Evolutionary conservation across 345 rosid genomes (phyloP).

Genomic region (Eucalyptus cloeziana): DNA sequence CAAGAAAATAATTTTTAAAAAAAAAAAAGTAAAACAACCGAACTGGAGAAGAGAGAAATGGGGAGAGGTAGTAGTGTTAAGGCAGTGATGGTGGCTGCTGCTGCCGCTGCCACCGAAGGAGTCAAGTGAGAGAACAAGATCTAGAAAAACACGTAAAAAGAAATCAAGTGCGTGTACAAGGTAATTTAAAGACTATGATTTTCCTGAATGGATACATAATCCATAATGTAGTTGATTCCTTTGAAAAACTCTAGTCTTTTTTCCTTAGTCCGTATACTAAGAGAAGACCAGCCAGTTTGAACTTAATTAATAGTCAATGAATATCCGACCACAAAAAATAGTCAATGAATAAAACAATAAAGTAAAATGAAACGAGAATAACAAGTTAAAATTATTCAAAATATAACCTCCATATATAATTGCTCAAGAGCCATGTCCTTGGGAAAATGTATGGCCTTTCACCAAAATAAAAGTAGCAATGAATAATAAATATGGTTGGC

Average conservation of each 20-base stretch:
- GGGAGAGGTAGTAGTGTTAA: neutral
- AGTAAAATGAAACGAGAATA: too few species aligned
- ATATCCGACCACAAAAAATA: neutral
- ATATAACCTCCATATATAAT: neutral
- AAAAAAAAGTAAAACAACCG: neutral
- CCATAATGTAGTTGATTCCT: neutral
- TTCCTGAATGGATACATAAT: neutral
- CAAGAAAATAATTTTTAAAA: neutral
- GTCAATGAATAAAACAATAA: too few species aligned
- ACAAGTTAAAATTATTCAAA: neutral
- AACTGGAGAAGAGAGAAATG: neutral
- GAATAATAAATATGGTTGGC: neutral
- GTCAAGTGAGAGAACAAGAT: too few species aligned
- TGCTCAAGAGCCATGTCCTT: neutral
- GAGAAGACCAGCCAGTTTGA: neutral
- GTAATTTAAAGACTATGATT: neutral
- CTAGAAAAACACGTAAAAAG: neutral
- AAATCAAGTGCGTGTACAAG: neutral
- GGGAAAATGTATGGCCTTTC: neutral
- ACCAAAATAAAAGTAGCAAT: neutral
- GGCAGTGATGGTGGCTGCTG: neutral
- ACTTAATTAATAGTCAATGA: neutral
- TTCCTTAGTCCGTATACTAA: neutral
- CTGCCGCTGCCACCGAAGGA: too few species aligned
- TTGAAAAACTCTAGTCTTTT: neutral